Evolutionary conservation across 1,284 basidiomycete species (phyloP), one percentile per base, ranked within the genome.

Genomic region (Paramarasmius palmivorus): DNA sequence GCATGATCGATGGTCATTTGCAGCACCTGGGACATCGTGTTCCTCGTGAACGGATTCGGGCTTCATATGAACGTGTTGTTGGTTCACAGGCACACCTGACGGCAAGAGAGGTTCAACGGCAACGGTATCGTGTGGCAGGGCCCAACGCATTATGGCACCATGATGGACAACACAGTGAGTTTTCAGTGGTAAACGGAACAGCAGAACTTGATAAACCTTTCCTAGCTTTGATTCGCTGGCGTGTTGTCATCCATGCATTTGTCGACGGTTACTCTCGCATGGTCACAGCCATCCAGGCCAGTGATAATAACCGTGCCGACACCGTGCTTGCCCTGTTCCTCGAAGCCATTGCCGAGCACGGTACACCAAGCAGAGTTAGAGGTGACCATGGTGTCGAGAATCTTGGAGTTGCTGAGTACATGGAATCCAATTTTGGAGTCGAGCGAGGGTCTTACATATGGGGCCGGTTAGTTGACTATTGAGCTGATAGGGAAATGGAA

Each of bases 161-260:
- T 49, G 68, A 71, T 59, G 67, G 69, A 0, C 67, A 71, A 36
- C 69, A 69, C 56, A 67, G 68, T 69, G 41, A 48, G 59, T n/a
- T n/a, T n/a, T n/a, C n/a, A n/a, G n/a, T n/a, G n/a, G n/a, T n/a
- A n/a, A n/a, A n/a, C n/a, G n/a, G n/a, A n/a, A n/a, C n/a, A n/a
- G n/a, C n/a, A n/a, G n/a, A n/a, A n/a, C n/a, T n/a, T n/a, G n/a
- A n/a, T n/a, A n/a, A n/a, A n/a, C n/a, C 50, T 22, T 1, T 20
- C 29, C 9, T 47, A 71, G 68, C 65, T 19, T 59, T 72, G 0
- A 71, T 71, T n/a, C 54, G 62, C 2, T 74, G 57, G 57, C 65
- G 66, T 22, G 59, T 73, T 17, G 64, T 73, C 3, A 72, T 70
- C 3, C 72, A 74, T 57, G 67, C 57, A 2, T 66, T 71, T 36